Percentiles rank a stretch among this genome's conserved stretches.
Evolutionary conservation across 2,329 filamentous ascomycete genomes (phyloP).

Genomic region (Trichoderma sp.): DNA sequence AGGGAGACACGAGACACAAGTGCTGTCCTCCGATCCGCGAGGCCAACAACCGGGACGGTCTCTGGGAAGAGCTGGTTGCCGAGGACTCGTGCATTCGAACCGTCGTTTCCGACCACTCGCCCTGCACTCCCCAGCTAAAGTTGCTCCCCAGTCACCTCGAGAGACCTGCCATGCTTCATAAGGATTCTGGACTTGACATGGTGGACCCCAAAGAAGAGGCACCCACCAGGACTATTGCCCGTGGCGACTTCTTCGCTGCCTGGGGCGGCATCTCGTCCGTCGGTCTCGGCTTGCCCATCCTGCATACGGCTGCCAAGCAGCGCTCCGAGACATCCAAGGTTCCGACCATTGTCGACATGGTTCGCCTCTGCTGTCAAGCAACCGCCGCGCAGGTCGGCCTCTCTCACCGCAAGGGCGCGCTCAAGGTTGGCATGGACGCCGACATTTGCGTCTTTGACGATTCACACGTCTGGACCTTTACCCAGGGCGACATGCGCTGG

Average conservation of each 20-base stretch:
- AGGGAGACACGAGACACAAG: conserved; percentile 90
- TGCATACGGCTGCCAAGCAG: conserved; percentile 75
- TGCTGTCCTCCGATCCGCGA: conserved; percentile 91
- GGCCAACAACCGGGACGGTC: conserved; percentile 75
- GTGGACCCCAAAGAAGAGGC: conserved; percentile 39
- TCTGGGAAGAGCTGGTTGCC: conserved; percentile 80
- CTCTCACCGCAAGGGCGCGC: conserved; percentile 73
- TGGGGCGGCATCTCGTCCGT: conserved; percentile 98
- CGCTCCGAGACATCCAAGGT: conserved; percentile 54
- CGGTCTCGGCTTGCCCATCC: conserved; percentile 85
- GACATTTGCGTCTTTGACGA: conserved; percentile 94
- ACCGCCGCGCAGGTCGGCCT: conserved; percentile 89
- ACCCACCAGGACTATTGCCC: conserved; percentile 44
- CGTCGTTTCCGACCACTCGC: conserved; percentile 92
- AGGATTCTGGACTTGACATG: conserved; percentile 58
- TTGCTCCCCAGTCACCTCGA: conserved; percentile 71
- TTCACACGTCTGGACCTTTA: conserved; percentile 72
- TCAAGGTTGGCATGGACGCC: conserved; percentile 78
- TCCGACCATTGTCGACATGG: conserved; percentile 72
- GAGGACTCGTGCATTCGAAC: conserved; percentile 82
- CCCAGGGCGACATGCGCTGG: conserved; percentile 83
- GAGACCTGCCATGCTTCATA: conserved; percentile 47
- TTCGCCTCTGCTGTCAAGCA: conserved; percentile 80
- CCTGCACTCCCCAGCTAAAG: conserved; percentile 93
- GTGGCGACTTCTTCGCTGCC: conserved; percentile 89